Evolutionary conservation across 1,284 basidiomycete genomes (phyloP), one percentile per base, ranked within the genome.

Genomic region (Sparassis latifolia): DNA sequence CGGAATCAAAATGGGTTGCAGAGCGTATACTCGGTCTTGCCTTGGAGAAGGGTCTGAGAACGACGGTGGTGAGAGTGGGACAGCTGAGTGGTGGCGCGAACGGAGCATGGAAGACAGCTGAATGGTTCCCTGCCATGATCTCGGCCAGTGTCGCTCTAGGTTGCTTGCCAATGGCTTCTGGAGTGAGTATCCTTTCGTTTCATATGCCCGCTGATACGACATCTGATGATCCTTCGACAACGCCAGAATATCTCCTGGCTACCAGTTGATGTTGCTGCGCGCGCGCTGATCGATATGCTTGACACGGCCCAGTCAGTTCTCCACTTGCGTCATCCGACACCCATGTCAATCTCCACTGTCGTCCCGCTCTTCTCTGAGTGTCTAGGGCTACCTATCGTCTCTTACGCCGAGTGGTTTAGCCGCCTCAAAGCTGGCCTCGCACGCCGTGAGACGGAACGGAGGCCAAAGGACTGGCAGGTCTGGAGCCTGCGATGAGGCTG

Each of bases 1-100:
- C 53, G 12, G 56, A 60, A 44, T 60, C 57, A 27, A 62, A 62
- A 49, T 62, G 60, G 58, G 54, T 61, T 3, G 55, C 55, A 2
- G 62, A 63, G 29, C 45, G 57, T 63, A 52, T 69, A 3, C 53
- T 72, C 20, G 45, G 38, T 1, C 44, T 38, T 6, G 51, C 51
- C 4, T 42, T 35, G 5, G 46, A 43, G 31, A 41, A 38, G 28
- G 33, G 41, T 20, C n/a, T 33, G 27, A 28, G 35, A 9, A 29
- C 43, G 10, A 39, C 46, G 2, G 41, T 52, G 7, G 42, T 51
- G 20, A 46, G 51, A 7, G 37, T 52, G 30, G 46, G 46, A 9
- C 51, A 48, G 27, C 41, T 52, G 32, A 47, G 41, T n/a, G 51
- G 51, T 28, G 47, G 42, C 9, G 43, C 32, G 6, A 27, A 52